Evolutionary conservation across 2,329 filamentous ascomycete genomes (phyloP), one percentile per base, ranked within the genome.

Genomic region (Stenocarpella maydis): DNA sequence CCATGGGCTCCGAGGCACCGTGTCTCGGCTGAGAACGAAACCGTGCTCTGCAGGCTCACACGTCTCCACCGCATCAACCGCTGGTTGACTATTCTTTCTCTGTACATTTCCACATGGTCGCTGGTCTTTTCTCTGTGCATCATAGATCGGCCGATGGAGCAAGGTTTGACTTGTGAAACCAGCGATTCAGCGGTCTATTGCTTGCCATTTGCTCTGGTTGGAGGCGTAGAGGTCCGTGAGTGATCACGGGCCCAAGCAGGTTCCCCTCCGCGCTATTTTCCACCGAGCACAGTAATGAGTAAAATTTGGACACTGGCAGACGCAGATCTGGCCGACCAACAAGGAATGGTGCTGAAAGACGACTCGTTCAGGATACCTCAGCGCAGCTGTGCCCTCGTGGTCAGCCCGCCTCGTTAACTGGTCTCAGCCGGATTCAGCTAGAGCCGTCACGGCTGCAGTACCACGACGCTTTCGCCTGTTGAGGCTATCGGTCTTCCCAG

Each of bases 81-180:
- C 37, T 24, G 41, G 39, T 19, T 61, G 41, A 4, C 26, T n/a
- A n/a, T 61, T 21, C 34, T 55, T 39, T 39, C 39, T 55, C 34
- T 39, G 34, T 31, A 47, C 2, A 47, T n/a, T 61, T 19, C 55
- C 45, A 19, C 39, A 43, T 9, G 6, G 39, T 34, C 24, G 41
- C 43, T 47, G 39, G 31, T 61, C 26, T 7, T 19, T 47, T 45
- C 10, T 24, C 19, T 15, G 12, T 47, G 55, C 55, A 61, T 45
- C 55, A 61, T 61, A 21, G 41, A 45, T 34, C 55, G 41, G 45
- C 55, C 26, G 55, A 47, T 34, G 55, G 19, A 61, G 55, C 26
- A 61, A 47, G 41, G 55, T 47, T 61, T 45, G 7, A 61, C 41
- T 61, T 43, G 26, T 61, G 55, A 61, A 61, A 47, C 55, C 55